These are phyloP conservation scores for Vigna hirtella DNA, from an alignment of 306 rosid genomes.

Conservation along the genomic window DNA sequence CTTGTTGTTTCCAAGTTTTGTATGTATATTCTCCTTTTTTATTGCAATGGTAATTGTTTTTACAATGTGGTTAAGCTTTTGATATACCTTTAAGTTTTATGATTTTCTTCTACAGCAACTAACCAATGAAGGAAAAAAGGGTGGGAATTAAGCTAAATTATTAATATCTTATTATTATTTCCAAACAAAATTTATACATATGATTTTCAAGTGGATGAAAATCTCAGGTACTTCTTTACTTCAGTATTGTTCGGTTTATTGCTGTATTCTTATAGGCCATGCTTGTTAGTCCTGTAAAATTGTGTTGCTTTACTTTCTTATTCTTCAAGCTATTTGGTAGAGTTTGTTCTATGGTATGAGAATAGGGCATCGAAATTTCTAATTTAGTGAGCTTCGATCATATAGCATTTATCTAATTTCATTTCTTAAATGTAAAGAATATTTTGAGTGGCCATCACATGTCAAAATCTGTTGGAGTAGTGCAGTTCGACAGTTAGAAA, in stretches of 20 bases:
- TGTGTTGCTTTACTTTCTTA: conserved; percentile 16
- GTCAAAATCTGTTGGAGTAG: not conserved
- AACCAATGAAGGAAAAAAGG: too few species aligned
- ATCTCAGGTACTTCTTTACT: not conserved
- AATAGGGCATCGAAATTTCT: not conserved
- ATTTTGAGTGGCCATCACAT: not conserved
- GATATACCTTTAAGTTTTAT: not conserved
- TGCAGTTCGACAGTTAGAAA: not conserved
- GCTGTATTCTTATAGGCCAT: not conserved
- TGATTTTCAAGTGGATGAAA: too few species aligned
- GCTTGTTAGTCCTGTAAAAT: conserved; percentile 18
- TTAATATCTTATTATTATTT: too few species aligned
- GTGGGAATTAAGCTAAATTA: too few species aligned
- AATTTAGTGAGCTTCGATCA: not conserved
- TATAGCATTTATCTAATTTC: conserved; percentile 9
- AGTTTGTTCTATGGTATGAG: conserved; percentile 4
- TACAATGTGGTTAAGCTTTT: conserved; percentile 1
- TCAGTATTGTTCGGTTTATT: conserved; percentile 19
- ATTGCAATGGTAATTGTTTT: conserved; percentile 1
- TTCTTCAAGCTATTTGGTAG: conserved; percentile 4
- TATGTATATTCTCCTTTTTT: conserved; percentile 19
- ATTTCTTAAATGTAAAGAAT: conserved; percentile 8
- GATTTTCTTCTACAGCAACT: too few species aligned
- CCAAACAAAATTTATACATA: too few species aligned
- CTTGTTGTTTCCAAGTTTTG: not conserved